Evolutionary conservation across 371 early-diverging fungal genomes (phyloP).

Genomic region (Dichotomocladium elegans): DNA sequence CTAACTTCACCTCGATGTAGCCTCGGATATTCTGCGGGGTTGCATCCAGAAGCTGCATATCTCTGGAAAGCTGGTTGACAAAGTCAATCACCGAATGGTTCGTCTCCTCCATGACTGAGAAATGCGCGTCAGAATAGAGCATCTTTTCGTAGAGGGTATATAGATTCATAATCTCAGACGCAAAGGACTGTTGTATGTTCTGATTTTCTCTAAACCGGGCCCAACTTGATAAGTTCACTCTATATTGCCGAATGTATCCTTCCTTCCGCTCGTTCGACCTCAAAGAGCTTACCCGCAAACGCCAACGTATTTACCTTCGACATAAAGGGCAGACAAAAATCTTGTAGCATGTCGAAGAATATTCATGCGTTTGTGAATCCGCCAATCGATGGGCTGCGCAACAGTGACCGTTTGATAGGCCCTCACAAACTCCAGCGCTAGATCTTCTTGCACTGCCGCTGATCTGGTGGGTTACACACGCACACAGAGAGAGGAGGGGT

Average conservation of each 20-base stretch:
- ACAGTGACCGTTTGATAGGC: constrained; percentile 22
- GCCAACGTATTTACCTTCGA: constrained; percentile 24
- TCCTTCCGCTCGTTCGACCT: no score
- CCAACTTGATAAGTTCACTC: no score
- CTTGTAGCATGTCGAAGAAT: constrained; percentile 43
- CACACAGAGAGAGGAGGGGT: no score
- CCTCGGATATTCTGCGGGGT: constrained; percentile 30
- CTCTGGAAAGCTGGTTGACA: constrained; percentile 59
- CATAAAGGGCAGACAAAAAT: constrained; percentile 18
- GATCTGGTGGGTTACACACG: no score
- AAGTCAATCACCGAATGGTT: constrained; percentile 56
- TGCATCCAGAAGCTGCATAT: constrained; percentile 53
- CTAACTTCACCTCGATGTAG: constrained; percentile 38
- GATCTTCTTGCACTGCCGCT: constrained; percentile 6
- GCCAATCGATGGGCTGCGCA: constrained; percentile 35
- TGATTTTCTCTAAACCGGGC: no score
- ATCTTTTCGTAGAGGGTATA: constrained; percentile 62
- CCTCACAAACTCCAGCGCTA: constrained; percentile 24
- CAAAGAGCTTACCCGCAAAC: constrained; percentile 11
- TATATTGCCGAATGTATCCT: background rate
- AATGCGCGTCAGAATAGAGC: constrained; percentile 45
- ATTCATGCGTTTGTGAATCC: constrained; percentile 44
- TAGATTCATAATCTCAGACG: constrained; percentile 49
- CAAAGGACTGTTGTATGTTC: constrained; percentile 22
- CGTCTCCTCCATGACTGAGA: constrained; percentile 65